Percentiles rank a stretch among this genome's conserved stretches.
Evolutionary conservation across 805 yeast genomes (phyloP).

Genomic region (Naumovozyma castellii): DNA sequence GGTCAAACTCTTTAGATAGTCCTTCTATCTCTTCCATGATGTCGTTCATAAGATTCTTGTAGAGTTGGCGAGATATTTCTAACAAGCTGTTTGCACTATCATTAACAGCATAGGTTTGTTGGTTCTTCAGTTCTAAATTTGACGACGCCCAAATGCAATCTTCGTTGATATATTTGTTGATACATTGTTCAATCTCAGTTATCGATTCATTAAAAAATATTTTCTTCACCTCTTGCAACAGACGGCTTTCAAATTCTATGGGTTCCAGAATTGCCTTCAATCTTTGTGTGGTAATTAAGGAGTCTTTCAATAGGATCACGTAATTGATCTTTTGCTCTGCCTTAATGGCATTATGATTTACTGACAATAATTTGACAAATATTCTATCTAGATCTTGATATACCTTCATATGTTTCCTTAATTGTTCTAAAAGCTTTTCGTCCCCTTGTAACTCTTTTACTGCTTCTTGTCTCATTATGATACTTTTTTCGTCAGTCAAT

Average conservation of each 20-base stretch:
- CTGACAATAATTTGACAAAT: slow-evolving; percentile 31
- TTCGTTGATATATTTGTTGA: slow-evolving; percentile 32
- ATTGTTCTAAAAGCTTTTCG: slow-evolving; percentile 6
- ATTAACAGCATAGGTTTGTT: slow-evolving; percentile 37
- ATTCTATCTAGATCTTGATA: slow-evolving; percentile 35
- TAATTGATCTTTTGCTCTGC: slow-evolving; percentile 35
- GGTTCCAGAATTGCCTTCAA: slow-evolving; percentile 12
- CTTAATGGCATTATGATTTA: slow-evolving; percentile 16
- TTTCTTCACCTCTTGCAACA: slow-evolving; percentile 25
- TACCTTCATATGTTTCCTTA: slow-evolving; percentile 19
- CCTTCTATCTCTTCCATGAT: slow-evolving; percentile 22
- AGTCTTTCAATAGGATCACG: slow-evolving; percentile 33
- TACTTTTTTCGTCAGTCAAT: slow-evolving; percentile 31
- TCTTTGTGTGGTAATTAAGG: slow-evolving; percentile 19
- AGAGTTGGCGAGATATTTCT: slow-evolving; percentile 36
- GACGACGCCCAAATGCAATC: slow-evolving; percentile 36
- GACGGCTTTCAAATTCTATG: slow-evolving; percentile 4
- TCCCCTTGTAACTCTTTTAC: slow-evolving; percentile 30
- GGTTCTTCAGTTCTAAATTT: slow-evolving; percentile 35
- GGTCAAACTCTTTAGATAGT: slow-evolving; percentile 16
- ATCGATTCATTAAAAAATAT: slow-evolving; percentile 25
- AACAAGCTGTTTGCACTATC: slow-evolving; percentile 38
- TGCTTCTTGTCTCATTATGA: slow-evolving; percentile 31
- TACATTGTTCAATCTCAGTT: slow-evolving; percentile 13
- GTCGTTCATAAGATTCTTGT: slow-evolving; percentile 32